phyloP scores from a whole-genome alignment of 1,284 basidiomycete genomes.

The Tremellales sp. region DNA sequence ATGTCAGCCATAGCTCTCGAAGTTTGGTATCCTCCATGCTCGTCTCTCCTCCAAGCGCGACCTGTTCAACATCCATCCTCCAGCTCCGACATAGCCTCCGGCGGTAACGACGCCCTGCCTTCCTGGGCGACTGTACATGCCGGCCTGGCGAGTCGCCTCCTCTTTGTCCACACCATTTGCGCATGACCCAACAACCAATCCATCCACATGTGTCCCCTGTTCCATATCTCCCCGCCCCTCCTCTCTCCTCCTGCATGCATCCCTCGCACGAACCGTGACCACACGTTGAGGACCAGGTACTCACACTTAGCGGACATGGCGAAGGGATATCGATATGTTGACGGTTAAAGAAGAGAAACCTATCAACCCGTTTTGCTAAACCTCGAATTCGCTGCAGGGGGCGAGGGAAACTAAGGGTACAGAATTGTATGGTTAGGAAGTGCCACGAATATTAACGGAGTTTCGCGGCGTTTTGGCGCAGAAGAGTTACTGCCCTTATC shows the following conservation, averaged over 20 bases:
- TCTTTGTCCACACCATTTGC: neutral
- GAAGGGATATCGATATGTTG: slow-evolving; percentile 11
- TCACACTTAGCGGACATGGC: slow-evolving; percentile 42
- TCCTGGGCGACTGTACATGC: too few relatives aligned
- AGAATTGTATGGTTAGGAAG: neutral
- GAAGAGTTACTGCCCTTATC: neutral
- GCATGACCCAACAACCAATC: neutral
- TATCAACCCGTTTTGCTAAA: too few relatives aligned
- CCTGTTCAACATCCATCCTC: neutral
- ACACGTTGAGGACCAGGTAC: slow-evolving; percentile 4
- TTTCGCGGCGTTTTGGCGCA: slow-evolving; percentile 22
- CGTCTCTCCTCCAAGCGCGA: neutral
- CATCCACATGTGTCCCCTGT: neutral
- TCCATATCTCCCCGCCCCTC: neutral
- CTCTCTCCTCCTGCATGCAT: neutral
- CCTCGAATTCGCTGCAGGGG: slow-evolving; percentile 2
- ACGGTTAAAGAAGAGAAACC: slow-evolving; percentile 4
- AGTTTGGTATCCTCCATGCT: too few relatives aligned
- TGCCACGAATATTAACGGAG: slow-evolving; percentile 12
- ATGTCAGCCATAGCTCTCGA: too few relatives aligned
- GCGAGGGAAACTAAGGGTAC: too few relatives aligned
- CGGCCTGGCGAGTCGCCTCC: neutral
- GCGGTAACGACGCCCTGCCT: neutral
- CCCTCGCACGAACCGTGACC: neutral
- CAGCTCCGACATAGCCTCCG: neutral